Base-by-base conservation (phyloP, 2,329 filamentous ascomycete genomes). In the Hymenotorrendiella dingleyae region DNA sequence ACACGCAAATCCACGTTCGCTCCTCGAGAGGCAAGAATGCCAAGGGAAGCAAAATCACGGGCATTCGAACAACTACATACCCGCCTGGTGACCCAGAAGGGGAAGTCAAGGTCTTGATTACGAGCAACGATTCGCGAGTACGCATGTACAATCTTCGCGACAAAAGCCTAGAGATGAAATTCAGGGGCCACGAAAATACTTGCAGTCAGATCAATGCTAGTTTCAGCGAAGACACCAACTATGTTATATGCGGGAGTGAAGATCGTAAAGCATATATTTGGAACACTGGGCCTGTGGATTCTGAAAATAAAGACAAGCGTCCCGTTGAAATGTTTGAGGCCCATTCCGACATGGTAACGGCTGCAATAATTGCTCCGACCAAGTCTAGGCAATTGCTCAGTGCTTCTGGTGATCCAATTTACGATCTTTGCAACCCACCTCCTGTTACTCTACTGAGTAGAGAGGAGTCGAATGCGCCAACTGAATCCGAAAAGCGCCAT, bases 31-130 rank as follows among this genome's bases (percentile, higher is more conserved):
- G 93, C 3, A 90, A 89, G 60, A 97, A 96, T 58, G 85, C 90
- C 4, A 96, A 94, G 62, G 91, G 91, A 5, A 95, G 89, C 68
- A 98, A 98, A 62, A 95, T 98, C 54, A 97, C 93, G 0, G 90
- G 89, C 6, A 95, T 98, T 40, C 82, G 91, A 57, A 84, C 88
- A 0, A 80, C 83, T 50, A 64, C 68, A 12, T 70, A 79, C 36
- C 79, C 80, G 4, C 70, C 72, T 2, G 67, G 72, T 17, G 68
- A 75, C 38, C 67, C 69, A 2, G 75, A 75, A 40, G 57, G 54
- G 3, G 84, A 90, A 40, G 74, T 87, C 38, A 94, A 94, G 57
- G 70, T 98, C 3, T 70, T 98, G 6, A 81, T 98, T 44, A 94
- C 88, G 2, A 96, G 90, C 53, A 98, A 97, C 56, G 93, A 98